A percentile compares a stretch with the other conserved stretches of the same genome.
Conservation (phyloP, 768 basidiomycete species). For the Cystoderma amianthinum region DNA sequence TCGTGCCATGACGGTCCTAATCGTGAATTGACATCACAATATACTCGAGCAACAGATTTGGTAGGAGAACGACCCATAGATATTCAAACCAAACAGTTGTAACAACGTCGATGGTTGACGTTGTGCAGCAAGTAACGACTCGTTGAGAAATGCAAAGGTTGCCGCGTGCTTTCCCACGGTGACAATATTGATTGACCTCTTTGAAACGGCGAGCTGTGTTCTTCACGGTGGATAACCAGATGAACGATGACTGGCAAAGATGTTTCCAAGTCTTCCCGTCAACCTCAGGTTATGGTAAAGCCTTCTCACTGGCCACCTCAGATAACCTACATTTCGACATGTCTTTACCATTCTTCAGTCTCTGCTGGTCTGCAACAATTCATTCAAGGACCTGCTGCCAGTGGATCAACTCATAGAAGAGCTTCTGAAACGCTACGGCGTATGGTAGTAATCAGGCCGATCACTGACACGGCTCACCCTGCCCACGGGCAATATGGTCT, state of each 20-base stretch:
- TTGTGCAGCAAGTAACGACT: conserved; percentile 1
- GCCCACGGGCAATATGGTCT: conserved; percentile 75
- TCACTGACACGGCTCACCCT: conserved; percentile 58
- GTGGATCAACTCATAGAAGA: conserved; percentile 2
- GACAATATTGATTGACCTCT: no score
- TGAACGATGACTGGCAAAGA: neutral
- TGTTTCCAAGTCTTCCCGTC: neutral
- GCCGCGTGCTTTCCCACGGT: conserved; percentile 16
- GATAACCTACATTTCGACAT: conserved; percentile 46
- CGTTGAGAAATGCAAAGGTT: conserved; percentile 1
- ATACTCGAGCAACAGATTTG: conserved; percentile 82
- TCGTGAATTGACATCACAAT: conserved; percentile 82
- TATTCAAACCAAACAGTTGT: no score
- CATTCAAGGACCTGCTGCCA: conserved; percentile 21
- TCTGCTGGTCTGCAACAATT: conserved; percentile 29
- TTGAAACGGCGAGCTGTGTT: no score
- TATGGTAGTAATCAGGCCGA: conserved; percentile 48
- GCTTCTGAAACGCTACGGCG: conserved; percentile 10
- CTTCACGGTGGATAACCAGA: no score
- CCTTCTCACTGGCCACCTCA: conserved; percentile 21
- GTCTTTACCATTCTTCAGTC: conserved; percentile 54
- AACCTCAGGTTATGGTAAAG: neutral
- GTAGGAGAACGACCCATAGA: conserved; percentile 66
- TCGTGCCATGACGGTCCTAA: conserved; percentile 92
- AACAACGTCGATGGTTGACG: conserved; percentile 4